Base-by-base conservation (phyloP, 768 basidiomycete genomes). In the Amanita phalloides region DNA sequence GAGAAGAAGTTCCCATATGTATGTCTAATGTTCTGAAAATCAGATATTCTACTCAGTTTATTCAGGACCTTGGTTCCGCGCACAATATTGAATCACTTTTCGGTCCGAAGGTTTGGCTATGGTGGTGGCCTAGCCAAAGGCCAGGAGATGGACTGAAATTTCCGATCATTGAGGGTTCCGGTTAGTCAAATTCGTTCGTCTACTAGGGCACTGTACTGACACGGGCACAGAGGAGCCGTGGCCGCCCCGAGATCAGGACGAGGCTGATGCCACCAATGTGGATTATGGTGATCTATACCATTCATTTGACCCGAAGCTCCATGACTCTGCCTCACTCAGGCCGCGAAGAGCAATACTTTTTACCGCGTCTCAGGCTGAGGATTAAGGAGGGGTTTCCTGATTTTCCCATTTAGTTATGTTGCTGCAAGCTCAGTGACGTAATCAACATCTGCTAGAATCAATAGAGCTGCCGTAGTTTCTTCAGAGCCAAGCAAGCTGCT, bases 1-100 rank as follows among this genome's bases (percentile, higher is more conserved):
- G 25, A 90, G 84, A 70, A 93, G 59, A 91, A 86, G 64, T 98
- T 92, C 63, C 96, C 95, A 48, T 98, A 97, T 65, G 92, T 90
- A 64, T 56, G 82, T 61, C 13, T 48, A 36, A 14, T 33, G 32
- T 30, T 49, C 36, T 48, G 14, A 37, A 23, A 37, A 30, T 58
- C 64, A 38, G 60, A 25, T 42, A 53, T 26, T 51, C 14, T 30
- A 2, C 38, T 17, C 23, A n/a, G n/a, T 25, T 5, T 8, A 21
- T 41, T 30, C 61, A 96, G 92, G 81, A 97, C 64, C 73, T 98
- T 51, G 93, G 94, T 10, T 59, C 67, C 38, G 63, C 77, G 57
- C 70, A 72, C 45, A 99, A 99, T 60, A 67, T 93, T n/a, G 71
- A 78, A 54, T 78, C 89, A 6, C 73, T 95, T 6, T 72, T 99